Evolutionary conservation across 768 basidiomycete genomes (phyloP).

Genomic region (Leccinum boreale): DNA sequence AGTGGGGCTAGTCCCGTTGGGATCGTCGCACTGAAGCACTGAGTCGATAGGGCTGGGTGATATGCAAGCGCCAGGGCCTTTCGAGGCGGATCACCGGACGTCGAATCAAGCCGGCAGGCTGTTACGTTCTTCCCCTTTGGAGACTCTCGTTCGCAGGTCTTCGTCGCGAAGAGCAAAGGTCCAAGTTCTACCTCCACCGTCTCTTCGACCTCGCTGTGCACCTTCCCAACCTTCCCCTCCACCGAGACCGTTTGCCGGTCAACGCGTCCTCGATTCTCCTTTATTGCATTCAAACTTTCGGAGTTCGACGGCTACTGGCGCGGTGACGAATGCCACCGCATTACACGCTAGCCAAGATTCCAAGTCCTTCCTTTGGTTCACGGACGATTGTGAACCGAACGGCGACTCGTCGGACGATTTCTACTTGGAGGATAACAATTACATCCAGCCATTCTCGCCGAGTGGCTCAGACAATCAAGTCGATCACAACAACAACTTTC

Average conservation of each 20-base stretch:
- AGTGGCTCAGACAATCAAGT: neutral
- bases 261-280: slow-evolving; percentile 39
- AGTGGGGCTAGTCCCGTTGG: neutral
- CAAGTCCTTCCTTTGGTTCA: slow-evolving; percentile 27
- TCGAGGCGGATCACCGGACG: slow-evolving; percentile 12
- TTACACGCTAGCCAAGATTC: slow-evolving; percentile 11
- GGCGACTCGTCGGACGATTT: slow-evolving; percentile 15
- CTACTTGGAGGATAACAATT: slow-evolving; percentile 44
- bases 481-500: neutral
- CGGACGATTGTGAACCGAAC: slow-evolving; percentile 33
- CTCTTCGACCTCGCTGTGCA: slow-evolving; percentile 11
- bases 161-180: slow-evolving; percentile 34
- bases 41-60: slow-evolving; percentile 9
- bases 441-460: neutral
- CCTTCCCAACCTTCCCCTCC: neutral
- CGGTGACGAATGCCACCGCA: slow-evolving; percentile 22
- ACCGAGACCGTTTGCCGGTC: slow-evolving; percentile 8
- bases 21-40: neutral
- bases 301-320: slow-evolving; percentile 38
- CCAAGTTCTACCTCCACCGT: slow-evolving; percentile 2
- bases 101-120: slow-evolving; percentile 28
- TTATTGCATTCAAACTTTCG: slow-evolving; percentile 49
- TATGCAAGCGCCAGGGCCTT: slow-evolving; percentile 16
- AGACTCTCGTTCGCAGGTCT: slow-evolving; percentile 51
- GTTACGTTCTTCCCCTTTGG: slow-evolving; percentile 52